These are phyloP conservation scores for Coniella lustricola DNA, from an alignment of 2,329 filamentous ascomycete species.

Conservation along the genomic window DNA sequence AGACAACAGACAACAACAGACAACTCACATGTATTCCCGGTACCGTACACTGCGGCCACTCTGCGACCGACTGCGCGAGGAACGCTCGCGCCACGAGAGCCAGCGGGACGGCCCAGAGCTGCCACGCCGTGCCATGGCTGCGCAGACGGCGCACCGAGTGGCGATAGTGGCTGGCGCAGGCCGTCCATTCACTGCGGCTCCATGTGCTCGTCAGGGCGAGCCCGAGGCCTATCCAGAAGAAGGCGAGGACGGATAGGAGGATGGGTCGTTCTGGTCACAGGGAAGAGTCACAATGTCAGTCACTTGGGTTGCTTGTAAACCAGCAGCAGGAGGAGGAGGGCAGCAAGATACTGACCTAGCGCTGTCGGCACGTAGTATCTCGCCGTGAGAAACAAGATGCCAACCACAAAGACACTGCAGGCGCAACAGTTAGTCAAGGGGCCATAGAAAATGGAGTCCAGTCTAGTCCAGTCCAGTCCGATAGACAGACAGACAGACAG, in stretches of 20 bases:
- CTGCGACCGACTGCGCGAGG: neutral
- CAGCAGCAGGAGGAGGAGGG: too few species aligned
- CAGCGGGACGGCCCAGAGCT: neutral
- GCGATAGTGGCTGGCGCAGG: neutral
- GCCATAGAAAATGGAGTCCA: neutral
- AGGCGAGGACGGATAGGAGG: neutral
- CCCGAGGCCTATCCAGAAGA: neutral
- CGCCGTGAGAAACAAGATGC: neutral
- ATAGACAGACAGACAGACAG: too few species aligned
- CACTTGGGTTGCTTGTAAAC: neutral
- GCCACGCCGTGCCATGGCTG: neutral
- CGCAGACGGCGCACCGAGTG: neutral
- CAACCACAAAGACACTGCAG: slow-evolving; percentile 1
- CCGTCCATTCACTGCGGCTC: neutral
- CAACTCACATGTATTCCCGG: neutral
- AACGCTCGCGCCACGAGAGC: slow-evolving; percentile 2
- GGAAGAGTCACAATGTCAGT: neutral
- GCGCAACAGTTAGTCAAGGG: neutral
- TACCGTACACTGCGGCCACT: slow-evolving; percentile 1
- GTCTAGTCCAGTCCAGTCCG: too few species aligned
- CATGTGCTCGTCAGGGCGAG: neutral
- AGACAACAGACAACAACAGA: neutral
- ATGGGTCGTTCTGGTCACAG: slow-evolving; percentile 2
- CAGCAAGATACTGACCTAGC: neutral
- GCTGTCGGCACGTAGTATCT: neutral